Conservation (phyloP, 1,139 yeast species). For the Tardiomyces digboiensis region DNA sequence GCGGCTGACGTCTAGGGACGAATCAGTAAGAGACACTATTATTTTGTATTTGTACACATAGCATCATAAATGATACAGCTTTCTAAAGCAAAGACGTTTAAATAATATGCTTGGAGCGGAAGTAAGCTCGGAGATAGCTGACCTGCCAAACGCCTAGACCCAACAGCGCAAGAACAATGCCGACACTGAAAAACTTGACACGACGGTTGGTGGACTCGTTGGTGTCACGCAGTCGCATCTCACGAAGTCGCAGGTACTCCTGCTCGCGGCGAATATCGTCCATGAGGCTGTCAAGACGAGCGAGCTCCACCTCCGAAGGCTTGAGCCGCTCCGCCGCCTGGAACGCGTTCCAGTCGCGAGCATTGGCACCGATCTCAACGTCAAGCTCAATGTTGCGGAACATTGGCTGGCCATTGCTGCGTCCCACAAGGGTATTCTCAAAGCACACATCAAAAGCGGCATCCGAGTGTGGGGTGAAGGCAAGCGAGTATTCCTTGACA, state of each 20-base stretch:
- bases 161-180: conserved; percentile 57
- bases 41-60: not conserved
- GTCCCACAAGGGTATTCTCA: conserved; percentile 44
- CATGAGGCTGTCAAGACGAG: conserved; percentile 73
- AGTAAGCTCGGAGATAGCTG: conserved; percentile 82
- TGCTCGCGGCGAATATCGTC: conserved; percentile 71
- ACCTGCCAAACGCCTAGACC: conserved; percentile 90
- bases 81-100: no score
- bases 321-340: conserved; percentile 90
- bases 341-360: conserved; percentile 95
- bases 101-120: conserved; percentile 89
- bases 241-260: conserved; percentile 77
- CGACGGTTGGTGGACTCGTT: conserved; percentile 83
- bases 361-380: conserved; percentile 92
- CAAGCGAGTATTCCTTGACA: conserved; percentile 57
- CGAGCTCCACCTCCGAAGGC: conserved; percentile 85
- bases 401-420: conserved; percentile 16
- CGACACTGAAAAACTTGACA: conserved; percentile 73
- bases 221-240: conserved; percentile 89
- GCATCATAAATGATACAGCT: not conserved
- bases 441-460: conserved; percentile 91
- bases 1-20: not conserved
- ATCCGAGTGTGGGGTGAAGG: conserved; percentile 75
- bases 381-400: conserved; percentile 65
- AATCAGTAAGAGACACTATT: not conserved